Percentiles rank a stretch among this genome's conserved stretches.
These are phyloP conservation scores for Paramecium sonneborni DNA, from an alignment of 73 alveolate species.

Conservation along the genomic window DNA sequence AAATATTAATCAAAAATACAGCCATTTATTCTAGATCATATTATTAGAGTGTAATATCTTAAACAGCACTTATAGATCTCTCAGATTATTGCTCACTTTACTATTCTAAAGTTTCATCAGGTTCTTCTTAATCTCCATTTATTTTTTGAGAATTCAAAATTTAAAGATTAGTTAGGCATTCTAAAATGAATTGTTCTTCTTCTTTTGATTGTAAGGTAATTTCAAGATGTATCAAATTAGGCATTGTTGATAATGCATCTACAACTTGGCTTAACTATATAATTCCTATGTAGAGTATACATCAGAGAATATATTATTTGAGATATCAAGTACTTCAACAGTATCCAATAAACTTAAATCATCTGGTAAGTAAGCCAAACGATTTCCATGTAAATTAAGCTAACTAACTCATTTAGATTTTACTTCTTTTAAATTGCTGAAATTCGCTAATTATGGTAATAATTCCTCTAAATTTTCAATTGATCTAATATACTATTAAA, in stretches of 20 bases:
- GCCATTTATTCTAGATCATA: conserved; percentile 65
- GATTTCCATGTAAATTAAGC: conserved; percentile 65
- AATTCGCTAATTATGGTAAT: conserved; percentile 59
- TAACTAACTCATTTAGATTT: neutral
- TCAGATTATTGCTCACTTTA: conserved; percentile 8
- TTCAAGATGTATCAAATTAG: conserved; percentile 41
- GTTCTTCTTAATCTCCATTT: neutral
- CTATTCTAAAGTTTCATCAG: conserved; percentile 65
- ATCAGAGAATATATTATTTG: conserved; percentile 61
- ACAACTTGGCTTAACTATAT: conserved; percentile 24
- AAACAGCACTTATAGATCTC: conserved; percentile 13
- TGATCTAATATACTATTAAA: neutral
- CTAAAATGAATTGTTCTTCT: conserved; percentile 57
- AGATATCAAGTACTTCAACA: conserved; percentile 59
- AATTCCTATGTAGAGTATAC: neutral
- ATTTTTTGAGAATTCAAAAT: conserved; percentile 50
- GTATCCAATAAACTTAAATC: conserved; percentile 34
- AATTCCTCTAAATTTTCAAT: conserved; percentile 51
- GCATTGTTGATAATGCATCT: conserved; percentile 59
- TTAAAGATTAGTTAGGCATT: conserved; percentile 47
- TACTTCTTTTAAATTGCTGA: conserved; percentile 57
- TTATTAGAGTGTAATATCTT: conserved; percentile 47
- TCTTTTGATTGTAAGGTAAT: neutral
- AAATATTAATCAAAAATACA: neutral
- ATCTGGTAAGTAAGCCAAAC: conserved; percentile 46